Evolutionary conservation across 495 filamentous ascomycete species (phyloP), one percentile per base, ranked within the genome.

Genomic region (Lophium mytilinum): DNA sequence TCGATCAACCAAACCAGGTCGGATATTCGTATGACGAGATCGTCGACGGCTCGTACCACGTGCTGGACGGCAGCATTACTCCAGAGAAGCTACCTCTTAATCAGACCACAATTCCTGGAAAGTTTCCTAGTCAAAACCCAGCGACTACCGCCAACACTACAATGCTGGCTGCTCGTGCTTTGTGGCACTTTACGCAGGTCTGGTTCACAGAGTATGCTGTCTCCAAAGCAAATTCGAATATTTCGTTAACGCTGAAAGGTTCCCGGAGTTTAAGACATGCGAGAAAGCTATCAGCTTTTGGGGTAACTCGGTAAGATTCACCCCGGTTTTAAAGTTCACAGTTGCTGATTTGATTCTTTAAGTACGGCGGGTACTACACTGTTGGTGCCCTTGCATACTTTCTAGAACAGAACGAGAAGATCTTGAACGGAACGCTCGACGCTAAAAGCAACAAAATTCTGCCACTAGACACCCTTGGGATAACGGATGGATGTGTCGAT

Each of bases 361-460:
- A 60, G 57, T 60, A 60, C 36, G 58, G 52, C n/a, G 58, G 58
- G 4, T 53, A 56, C 33, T 61, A 52, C 50, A 53, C 24, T 11
- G 52, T 53, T 37, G 45, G 53, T 12, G 14, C 36, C 14, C 52
- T 56, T 39, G 45, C 53, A 6, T 86, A 80, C 61, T 80, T 87
- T 60, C 78, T 84, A 57, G 65, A 77, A 52, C 83, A 87, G 65
- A 89, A 89, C 52, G 71, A 72, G 58, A 68, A 80, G 74, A 56
- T 56, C 4, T 15, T 15, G 11, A 56, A 61, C 41, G 52, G 58
- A 17, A 56, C 58, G 9, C 71, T 55, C 10, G 46, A 59, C 34
- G 47, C 40, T 15, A 37, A 37, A 8, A 9, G 33, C 33, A 56
- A 43, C 50, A 45, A 19, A 37, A 30, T 11, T 33, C 21, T 58